phyloP scores from a whole-genome alignment of 805 yeast species.

The Wickerhamiella lipophila region DNA sequence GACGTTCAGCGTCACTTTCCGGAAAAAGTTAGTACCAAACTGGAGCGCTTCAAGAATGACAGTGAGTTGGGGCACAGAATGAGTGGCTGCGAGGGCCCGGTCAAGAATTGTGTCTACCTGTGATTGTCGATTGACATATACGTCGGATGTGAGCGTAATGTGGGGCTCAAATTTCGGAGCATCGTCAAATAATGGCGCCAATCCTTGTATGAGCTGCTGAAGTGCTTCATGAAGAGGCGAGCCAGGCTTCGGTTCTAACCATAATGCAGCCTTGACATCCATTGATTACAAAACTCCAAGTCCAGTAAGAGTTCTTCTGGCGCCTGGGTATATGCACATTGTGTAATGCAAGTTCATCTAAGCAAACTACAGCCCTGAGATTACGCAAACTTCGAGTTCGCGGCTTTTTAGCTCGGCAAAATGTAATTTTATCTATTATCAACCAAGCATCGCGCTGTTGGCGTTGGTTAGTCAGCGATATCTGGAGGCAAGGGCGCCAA shows the following conservation, averaged over 20 bases:
- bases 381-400: too few relatives aligned
- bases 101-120: conserved; percentile 49
- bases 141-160: conserved; percentile 56
- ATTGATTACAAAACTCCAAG: background rate
- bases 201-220: conserved; percentile 46
- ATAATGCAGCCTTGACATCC: conserved; percentile 34
- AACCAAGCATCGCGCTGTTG: too few relatives aligned
- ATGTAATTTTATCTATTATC: too few relatives aligned
- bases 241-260: conserved; percentile 59
- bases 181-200: conserved; percentile 59
- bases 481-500: too few relatives aligned
- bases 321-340: too few relatives aligned
- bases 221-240: conserved; percentile 45
- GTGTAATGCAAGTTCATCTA: too few relatives aligned
- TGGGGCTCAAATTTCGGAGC: conserved; percentile 65
- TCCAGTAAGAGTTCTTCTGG: too few relatives aligned
- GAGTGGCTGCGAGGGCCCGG: conserved; percentile 45
- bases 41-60: conserved; percentile 34
- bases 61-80: conserved; percentile 31
- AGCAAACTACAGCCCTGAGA: too few relatives aligned
- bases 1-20: conserved; percentile 42
- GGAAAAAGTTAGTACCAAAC: conserved; percentile 39
- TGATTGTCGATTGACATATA: conserved; percentile 37
- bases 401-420: too few relatives aligned
- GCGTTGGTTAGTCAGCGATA: too few relatives aligned